Percentiles rank a stretch among this genome's conserved stretches.
Evolutionary conservation across 305 asterid genomes (phyloP).

Genomic region (Striga hermonthica): DNA sequence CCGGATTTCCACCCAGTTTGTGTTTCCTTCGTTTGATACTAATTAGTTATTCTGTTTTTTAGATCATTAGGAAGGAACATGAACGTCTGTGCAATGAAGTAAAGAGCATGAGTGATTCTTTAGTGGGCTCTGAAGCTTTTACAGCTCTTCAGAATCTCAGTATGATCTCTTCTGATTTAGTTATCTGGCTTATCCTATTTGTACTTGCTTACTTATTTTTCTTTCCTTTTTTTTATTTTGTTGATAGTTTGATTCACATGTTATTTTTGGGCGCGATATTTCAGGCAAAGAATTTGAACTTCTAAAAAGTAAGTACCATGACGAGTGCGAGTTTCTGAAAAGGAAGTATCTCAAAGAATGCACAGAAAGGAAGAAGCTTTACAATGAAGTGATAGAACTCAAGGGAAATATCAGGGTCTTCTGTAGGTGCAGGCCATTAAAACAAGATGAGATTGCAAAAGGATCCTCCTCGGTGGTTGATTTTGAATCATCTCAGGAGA

Average conservation of each 20-base stretch:
- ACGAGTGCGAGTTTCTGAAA: constrained; percentile 56
- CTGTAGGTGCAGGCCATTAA: constrained; percentile 90
- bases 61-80: constrained; percentile 52
- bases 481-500: constrained; percentile 68
- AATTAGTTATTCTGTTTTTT: constrained; percentile 25
- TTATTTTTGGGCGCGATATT: constrained; percentile 22
- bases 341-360: constrained; percentile 69
- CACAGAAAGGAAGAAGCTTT: constrained; percentile 66
- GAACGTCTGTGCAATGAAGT: constrained; percentile 50
- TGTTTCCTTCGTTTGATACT: constrained; percentile 1
- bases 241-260: constrained; percentile 13
- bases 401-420: constrained; percentile 94
- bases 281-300: constrained; percentile 62
- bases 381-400: constrained; percentile 89
- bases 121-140: constrained; percentile 53
- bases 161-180: constrained; percentile 36
- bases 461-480: constrained; percentile 66
- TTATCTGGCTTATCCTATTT: constrained; percentile 5
- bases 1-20: background rate
- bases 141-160: constrained; percentile 62
- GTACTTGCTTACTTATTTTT: no score
- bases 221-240: background rate
- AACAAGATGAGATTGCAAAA: constrained; percentile 59
- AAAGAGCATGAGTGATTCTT: constrained; percentile 54
- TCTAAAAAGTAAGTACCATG: constrained; percentile 49